Evolutionary conservation across 176 grass and related monocot genomes (phyloP).

Genomic region (Triticum monococcum): DNA sequence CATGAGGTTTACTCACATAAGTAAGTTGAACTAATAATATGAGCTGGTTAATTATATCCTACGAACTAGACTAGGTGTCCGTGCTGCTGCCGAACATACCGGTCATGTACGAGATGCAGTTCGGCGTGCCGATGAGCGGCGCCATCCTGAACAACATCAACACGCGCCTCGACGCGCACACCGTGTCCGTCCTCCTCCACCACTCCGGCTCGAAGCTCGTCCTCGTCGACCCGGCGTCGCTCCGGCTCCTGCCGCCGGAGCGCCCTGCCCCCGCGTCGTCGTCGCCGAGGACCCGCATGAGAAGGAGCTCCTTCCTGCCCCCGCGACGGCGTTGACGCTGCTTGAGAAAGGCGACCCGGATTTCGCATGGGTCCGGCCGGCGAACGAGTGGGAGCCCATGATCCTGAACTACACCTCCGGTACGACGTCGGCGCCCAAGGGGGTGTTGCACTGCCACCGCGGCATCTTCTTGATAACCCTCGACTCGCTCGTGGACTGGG

Average conservation of each 20-base stretch:
- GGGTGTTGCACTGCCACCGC: constrained; percentile 85
- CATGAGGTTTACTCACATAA: too few relatives aligned
- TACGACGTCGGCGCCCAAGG: constrained; percentile 81
- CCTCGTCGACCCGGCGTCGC: constrained; percentile 55
- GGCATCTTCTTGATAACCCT: constrained; percentile 64
- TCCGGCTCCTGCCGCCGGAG: constrained; percentile 48
- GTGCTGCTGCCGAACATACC: constrained; percentile 78
- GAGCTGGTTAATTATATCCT: too few relatives aligned
- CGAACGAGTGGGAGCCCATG: constrained; percentile 83
- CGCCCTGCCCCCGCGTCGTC: constrained; percentile 40
- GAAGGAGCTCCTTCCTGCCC: not conserved
- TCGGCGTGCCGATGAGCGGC: constrained; percentile 92
- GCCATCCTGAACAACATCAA: constrained; percentile 88
- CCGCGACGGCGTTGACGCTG: constrained; percentile 32
- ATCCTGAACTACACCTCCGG: constrained; percentile 91
- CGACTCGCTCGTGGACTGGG: constrained; percentile 65
- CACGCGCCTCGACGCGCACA: constrained; percentile 82
- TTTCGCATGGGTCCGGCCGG: constrained; percentile 64
- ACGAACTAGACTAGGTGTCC: constrained; percentile 50
- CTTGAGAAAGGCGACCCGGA: constrained; percentile 56
- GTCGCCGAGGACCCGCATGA: constrained; percentile 63
- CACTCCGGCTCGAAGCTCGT: constrained; percentile 69
- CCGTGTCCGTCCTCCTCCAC: constrained; percentile 65
- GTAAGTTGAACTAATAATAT: too few relatives aligned
- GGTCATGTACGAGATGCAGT: constrained; percentile 92